Conservation (phyloP, 345 rosid species). For the Aquilaria sinensis region DNA sequence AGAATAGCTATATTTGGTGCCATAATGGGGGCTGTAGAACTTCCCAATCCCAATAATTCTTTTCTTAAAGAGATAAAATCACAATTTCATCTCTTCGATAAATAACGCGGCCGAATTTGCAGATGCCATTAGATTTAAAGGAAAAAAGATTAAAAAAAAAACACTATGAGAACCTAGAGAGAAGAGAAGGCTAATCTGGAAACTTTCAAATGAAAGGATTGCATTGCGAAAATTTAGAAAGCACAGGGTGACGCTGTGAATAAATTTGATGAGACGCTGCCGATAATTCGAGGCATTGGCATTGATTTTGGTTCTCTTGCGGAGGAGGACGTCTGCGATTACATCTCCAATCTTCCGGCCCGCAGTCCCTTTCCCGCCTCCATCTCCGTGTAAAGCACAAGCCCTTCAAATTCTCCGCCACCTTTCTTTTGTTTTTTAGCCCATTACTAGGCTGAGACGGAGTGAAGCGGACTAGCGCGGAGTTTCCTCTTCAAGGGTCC, state of each 20-base stretch:
- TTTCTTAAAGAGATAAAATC: no score
- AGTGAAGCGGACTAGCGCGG: not conserved
- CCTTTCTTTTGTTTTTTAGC: not conserved
- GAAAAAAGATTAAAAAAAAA: no score
- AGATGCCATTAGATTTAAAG: no score
- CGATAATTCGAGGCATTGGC: not conserved
- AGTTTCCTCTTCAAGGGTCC: not conserved
- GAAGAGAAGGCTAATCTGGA: no score
- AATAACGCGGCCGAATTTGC: no score
- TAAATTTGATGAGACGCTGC: not conserved
- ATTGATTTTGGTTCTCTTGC: conserved; percentile 8
- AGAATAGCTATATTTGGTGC: no score
- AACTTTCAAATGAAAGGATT: not conserved
- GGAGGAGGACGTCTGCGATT: conserved; percentile 9
- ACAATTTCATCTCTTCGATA: no score
- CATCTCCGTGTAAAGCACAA: conserved; percentile 12
- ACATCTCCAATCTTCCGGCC: conserved; percentile 2
- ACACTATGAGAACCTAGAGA: no score
- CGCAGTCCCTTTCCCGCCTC: conserved; percentile 12
- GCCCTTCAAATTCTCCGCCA: not conserved
- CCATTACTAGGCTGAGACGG: not conserved
- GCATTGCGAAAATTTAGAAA: not conserved
- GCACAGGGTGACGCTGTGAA: not conserved
- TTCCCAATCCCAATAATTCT: no score
- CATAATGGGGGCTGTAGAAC: no score